Percentiles rank a stretch among this genome's conserved stretches.
phyloP scores from a whole-genome alignment of 768 basidiomycete genomes.

The Leccinum obscurum region DNA sequence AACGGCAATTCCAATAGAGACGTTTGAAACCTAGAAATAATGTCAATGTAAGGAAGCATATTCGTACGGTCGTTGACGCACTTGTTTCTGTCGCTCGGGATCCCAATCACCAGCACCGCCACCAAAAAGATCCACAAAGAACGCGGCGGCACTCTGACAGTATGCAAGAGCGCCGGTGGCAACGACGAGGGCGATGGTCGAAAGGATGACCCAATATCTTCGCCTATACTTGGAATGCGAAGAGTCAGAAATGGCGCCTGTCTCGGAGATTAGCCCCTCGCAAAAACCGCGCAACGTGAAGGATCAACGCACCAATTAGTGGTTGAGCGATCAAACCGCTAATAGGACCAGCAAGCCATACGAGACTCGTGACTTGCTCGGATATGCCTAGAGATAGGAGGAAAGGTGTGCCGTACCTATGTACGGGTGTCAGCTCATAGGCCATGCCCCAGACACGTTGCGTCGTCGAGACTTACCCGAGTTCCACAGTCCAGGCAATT shows the following conservation, averaged over 20 bases:
- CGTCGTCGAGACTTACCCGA: slow-evolving; percentile 59
- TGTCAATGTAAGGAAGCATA: neutral
- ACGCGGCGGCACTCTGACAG: slow-evolving; percentile 67
- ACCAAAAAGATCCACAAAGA: slow-evolving; percentile 76
- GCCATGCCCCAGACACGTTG: slow-evolving; percentile 4
- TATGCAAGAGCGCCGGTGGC: slow-evolving; percentile 83
- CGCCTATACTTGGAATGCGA: slow-evolving; percentile 89
- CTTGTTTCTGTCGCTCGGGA: slow-evolving; percentile 63
- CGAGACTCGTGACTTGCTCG: slow-evolving; percentile 88
- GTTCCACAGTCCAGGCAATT: slow-evolving; percentile 94
- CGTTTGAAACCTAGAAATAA: slow-evolving; percentile 53
- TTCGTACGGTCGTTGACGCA: slow-evolving; percentile 31
- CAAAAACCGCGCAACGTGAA: neutral
- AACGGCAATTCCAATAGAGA: slow-evolving; percentile 84
- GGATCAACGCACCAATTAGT: slow-evolving; percentile 71
- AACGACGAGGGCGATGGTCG: slow-evolving; percentile 75
- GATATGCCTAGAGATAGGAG: slow-evolving; percentile 77
- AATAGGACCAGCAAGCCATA: slow-evolving; percentile 95
- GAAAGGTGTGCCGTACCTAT: slow-evolving; percentile 94
- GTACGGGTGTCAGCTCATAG: slow-evolving; percentile 3
- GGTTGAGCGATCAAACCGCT: slow-evolving; percentile 95
- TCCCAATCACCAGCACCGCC: slow-evolving; percentile 87
- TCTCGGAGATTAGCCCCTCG: slow-evolving; percentile 6
- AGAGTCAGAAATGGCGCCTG: slow-evolving; percentile 94
- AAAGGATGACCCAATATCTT: slow-evolving; percentile 90